Evolutionary conservation across 2,329 filamentous ascomycete species (phyloP), one percentile per base, ranked within the genome.

Genomic region (Alternaria dauci): DNA sequence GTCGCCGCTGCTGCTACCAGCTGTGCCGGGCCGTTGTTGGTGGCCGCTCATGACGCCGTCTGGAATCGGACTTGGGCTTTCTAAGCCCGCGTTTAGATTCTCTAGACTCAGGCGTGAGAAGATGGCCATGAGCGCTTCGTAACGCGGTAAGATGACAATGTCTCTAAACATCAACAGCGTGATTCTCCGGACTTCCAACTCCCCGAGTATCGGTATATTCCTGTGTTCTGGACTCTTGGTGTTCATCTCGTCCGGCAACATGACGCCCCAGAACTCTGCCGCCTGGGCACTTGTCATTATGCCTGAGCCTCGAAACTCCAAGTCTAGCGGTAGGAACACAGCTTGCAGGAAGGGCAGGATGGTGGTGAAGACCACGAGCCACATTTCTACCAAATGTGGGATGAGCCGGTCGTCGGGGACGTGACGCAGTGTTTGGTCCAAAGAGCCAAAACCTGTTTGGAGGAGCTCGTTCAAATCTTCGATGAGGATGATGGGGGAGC

Each of bases 311-410:
- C 92, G 90, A 75, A 99, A 96, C 76, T 99, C 95, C 11, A 97
- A 86, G 73, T 99, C 95, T 1, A 99, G 82, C 0, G 94, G 95
- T 2, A 99, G 82, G 74, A 99, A 97, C 1, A 97, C 94, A 1
- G 94, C 93, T 81, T 98, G 94, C 71, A 99, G 89, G 74, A 97
- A 98, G 0, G 95, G 95, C 5, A 98, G 81, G 38, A 98, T 92
- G 7, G 88, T 91, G 3, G 93, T 94, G 72, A 97, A 97, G 0
- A 95, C 94, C 47, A 95, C 89, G 60, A 96, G 87, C 95, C 95
- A 99, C 74, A 97, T 89, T 75, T 97, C 93, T 2, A 97, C 94
- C 1, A 99, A 84, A 57, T 93, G 89, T 0, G 93, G 92, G 23
- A 98, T 93, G n/a, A 98, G 86, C 34, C 90, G 87, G 62, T 97